Evolutionary conservation across 257 asterid species (phyloP).

Genomic region (Plectranthus barbatus): DNA sequence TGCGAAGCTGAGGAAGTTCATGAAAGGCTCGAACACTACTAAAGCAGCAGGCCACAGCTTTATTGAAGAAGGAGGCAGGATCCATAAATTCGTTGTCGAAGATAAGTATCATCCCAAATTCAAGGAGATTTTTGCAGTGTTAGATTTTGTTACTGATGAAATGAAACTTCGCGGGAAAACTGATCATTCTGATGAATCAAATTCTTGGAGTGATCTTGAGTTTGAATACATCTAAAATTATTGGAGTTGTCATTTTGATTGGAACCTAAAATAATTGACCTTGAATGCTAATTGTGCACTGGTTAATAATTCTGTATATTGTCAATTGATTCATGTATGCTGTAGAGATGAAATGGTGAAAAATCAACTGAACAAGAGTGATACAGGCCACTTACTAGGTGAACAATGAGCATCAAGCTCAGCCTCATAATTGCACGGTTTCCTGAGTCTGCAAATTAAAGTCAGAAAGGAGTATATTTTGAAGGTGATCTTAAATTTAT

Average conservation of each 20-base stretch:
- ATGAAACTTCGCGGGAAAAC: slow-evolving; percentile 27
- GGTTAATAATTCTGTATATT: too few relatives aligned
- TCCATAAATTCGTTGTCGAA: slow-evolving; percentile 68
- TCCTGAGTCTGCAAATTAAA: slow-evolving; percentile 37
- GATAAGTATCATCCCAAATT: slow-evolving; percentile 59
- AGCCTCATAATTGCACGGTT: slow-evolving; percentile 20
- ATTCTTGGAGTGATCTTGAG: slow-evolving; percentile 12
- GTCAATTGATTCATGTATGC: too few relatives aligned
- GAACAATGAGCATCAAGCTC: slow-evolving; percentile 25
- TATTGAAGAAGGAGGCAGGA: slow-evolving; percentile 65
- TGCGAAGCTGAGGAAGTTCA: slow-evolving; percentile 55
- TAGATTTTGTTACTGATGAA: slow-evolving; percentile 34
- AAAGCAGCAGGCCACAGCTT: slow-evolving; percentile 82
- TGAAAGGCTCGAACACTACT: slow-evolving; percentile 53
- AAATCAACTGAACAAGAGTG: neutral
- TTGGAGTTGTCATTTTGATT: too few relatives aligned
- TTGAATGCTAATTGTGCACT: too few relatives aligned
- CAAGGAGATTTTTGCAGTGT: slow-evolving; percentile 34
- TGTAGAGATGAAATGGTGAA: neutral
- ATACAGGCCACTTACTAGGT: slow-evolving; percentile 41
- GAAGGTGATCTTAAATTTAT: neutral
- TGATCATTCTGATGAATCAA: slow-evolving; percentile 18
- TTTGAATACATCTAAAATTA: neutral
- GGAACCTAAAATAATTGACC: too few relatives aligned
- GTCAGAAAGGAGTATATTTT: neutral